These are phyloP conservation scores for Aspergillus biplanus DNA, from an alignment of 495 filamentous ascomycete genomes.

Conservation along the genomic window DNA sequence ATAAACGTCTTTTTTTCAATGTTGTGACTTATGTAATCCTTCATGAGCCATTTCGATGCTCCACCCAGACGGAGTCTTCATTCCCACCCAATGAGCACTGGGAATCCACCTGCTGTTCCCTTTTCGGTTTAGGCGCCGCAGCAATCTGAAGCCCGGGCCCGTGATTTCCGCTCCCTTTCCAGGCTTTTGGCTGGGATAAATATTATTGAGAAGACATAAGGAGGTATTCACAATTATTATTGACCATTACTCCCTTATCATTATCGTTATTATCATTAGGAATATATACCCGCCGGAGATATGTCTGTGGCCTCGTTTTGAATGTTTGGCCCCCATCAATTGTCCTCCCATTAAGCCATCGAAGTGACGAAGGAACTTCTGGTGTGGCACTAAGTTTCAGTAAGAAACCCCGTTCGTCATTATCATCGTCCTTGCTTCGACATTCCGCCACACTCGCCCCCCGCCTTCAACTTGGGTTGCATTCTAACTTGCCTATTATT, in stretches of 20 bases:
- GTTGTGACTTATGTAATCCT: background rate
- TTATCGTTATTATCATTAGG: background rate
- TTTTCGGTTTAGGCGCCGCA: constrained; percentile 18
- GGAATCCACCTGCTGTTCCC: background rate
- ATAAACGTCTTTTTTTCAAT: background rate
- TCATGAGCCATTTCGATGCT: no score
- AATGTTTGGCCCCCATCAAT: constrained; percentile 23
- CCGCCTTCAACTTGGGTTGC: constrained; percentile 15
- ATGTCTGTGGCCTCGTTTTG: constrained; percentile 7
- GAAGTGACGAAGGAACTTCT: constrained; percentile 9
- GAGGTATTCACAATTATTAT: constrained; percentile 1
- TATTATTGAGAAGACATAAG: constrained; percentile 1
- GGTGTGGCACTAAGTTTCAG: constrained; percentile 16
- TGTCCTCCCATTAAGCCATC: background rate
- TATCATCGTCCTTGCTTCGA: constrained; percentile 14
- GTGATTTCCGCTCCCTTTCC: constrained; percentile 12
- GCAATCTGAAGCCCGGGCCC: constrained; percentile 6
- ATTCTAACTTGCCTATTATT: constrained; percentile 27
- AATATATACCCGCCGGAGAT: constrained; percentile 2
- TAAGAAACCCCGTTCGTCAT: constrained; percentile 14
- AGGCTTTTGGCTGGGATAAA: constrained; percentile 1
- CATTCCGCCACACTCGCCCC: constrained; percentile 25
- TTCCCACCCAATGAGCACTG: background rate
- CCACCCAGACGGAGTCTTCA: background rate
- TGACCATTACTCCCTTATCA: background rate